Evolutionary conservation across 2,329 filamentous ascomycete species (phyloP).

Genomic region (Fusarium drepaniforme): DNA sequence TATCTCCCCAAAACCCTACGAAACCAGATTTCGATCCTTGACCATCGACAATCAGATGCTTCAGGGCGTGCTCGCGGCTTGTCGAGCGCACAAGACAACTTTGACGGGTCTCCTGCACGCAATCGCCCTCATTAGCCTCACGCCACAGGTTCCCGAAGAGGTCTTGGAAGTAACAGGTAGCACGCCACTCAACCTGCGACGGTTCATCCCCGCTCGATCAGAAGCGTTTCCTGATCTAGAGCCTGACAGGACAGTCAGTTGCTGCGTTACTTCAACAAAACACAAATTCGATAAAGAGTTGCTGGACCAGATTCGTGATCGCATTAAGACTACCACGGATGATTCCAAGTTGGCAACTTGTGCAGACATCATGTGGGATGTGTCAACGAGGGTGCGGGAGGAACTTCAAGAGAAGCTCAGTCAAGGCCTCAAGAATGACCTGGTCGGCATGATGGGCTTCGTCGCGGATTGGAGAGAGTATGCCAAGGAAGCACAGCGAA

Average conservation of each 20-base stretch:
- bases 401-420: constrained; percentile 34
- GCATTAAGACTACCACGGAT: neutral
- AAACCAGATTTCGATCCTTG: neutral
- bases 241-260: constrained; percentile 29
- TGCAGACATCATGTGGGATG: constrained; percentile 38
- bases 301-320: neutral
- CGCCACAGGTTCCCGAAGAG: constrained; percentile 8
- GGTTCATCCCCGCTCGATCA: constrained; percentile 23
- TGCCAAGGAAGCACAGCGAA: constrained; percentile 13
- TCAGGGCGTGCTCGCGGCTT: neutral
- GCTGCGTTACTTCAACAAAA: constrained; percentile 27
- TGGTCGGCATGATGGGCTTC: constrained; percentile 34
- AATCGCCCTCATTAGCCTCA: constrained; percentile 34
- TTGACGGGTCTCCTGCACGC: constrained; percentile 44
- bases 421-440: constrained; percentile 35
- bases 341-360: constrained; percentile 6
- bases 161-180: constrained; percentile 15
- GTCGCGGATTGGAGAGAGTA: constrained; percentile 37
- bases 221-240: constrained; percentile 18
- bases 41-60: neutral
- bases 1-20: neutral
- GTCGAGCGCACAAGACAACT: constrained; percentile 37
- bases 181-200: constrained; percentile 41
- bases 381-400: constrained; percentile 15
- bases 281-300: constrained; percentile 11